Conservation (phyloP, 2,329 filamentous ascomycete species). For the Cyphellophora attinorum region DNA sequence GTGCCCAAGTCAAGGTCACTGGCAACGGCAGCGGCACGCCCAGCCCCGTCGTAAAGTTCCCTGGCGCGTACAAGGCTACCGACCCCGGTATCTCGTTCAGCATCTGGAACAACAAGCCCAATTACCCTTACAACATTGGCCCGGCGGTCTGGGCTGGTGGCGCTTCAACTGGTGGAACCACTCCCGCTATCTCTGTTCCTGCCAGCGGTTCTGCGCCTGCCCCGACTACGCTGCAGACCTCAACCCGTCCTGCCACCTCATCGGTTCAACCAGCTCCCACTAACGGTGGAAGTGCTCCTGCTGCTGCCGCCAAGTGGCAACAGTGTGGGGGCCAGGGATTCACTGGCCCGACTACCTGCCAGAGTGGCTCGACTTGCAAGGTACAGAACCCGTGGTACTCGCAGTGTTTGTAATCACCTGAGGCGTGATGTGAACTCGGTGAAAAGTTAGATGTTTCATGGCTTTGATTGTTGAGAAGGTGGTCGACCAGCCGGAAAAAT, state of each 20-base stretch:
- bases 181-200: too few relatives aligned
- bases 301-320: slow-evolving; percentile 20
- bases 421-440: too few relatives aligned
- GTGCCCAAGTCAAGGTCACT: slow-evolving; percentile 32
- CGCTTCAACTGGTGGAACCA: too few relatives aligned
- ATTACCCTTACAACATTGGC: not conserved
- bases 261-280: slow-evolving; percentile 3
- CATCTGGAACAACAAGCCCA: not conserved
- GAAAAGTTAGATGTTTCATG: too few relatives aligned
- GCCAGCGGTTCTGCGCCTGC: too few relatives aligned
- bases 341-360: slow-evolving; percentile 31
- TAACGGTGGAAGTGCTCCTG: slow-evolving; percentile 1
- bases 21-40: slow-evolving; percentile 29
- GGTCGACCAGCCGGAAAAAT: too few relatives aligned
- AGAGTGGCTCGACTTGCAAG: slow-evolving; percentile 28
- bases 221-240: slow-evolving; percentile 2
- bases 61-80: slow-evolving; percentile 11
- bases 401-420: slow-evolving; percentile 33
- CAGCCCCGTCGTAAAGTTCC: slow-evolving; percentile 9
- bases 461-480: too few relatives aligned
- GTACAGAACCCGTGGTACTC: slow-evolving; percentile 36
- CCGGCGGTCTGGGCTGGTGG: not conserved
- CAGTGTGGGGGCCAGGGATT: slow-evolving; percentile 38
- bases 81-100: not conserved
- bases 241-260: slow-evolving; percentile 2